Evolutionary conservation across 192 early-diverging fungal species (phyloP), one percentile per base, ranked within the genome.

Genomic region (Coemansia sp.): DNA sequence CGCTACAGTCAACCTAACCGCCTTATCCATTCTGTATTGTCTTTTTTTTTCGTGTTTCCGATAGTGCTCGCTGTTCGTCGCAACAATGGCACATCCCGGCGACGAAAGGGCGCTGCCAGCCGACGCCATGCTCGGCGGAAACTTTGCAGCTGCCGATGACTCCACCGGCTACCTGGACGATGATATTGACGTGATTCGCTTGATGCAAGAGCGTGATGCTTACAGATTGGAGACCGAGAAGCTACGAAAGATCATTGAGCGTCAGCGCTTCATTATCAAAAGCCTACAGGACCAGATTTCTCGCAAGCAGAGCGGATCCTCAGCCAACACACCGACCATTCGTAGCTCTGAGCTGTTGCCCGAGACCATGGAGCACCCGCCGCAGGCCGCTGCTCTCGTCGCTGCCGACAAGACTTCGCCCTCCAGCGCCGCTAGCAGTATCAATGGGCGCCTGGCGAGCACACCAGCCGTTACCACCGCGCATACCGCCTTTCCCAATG

Each of bases 211-310:
- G 59, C 86, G 92, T 55, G 88, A 92, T 68, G 84, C 88, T 6
- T 87, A 92, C 62, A 88, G 89, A 50, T 78, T 80, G 34, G 93
- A 97, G 74, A 95, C 94, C 62, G 91, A 91, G 34, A 90, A 91
- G 65, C 86, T 97, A 27, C 95, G 94, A 92, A 92, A 91, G 74
- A 91, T 95, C 64, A 92, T 95, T 69, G 95, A 97, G 71, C 90
- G 92, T 64, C 95, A 97, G 82, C 83, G 92, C 56, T 73, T 85
- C 46, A 92, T 95, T 62, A 95, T 97, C 62, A 89, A 92, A 64
- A 90, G 94, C 60, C 84, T 97, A 62, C 92, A 94, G 84, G 89
- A 89, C 69, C 81, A 83, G 65, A 64, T 83, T 59, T 45, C 70
- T 20, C 81, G 81, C 20, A 78, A 75, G 61, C 81, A 69, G 64